Conservation (phyloP, 345 rosid genomes). For the Diplotaxis tenuifolia region DNA sequence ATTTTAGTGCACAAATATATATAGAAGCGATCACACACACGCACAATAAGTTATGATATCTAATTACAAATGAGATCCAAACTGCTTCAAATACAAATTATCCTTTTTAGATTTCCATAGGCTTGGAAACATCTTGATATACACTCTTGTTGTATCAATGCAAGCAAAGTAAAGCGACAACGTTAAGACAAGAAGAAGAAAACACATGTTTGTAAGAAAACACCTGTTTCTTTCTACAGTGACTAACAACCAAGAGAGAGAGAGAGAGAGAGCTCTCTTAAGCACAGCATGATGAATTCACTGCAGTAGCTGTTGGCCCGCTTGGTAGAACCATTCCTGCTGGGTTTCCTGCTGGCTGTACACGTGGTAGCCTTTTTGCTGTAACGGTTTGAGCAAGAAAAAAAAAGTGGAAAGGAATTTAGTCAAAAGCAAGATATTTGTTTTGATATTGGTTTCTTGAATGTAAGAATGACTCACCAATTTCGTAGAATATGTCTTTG, state of each 20-base stretch:
- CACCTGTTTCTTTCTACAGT: constrained; percentile 22
- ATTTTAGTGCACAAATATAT: background rate
- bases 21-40: background rate
- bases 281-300: constrained; percentile 49
- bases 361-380: constrained; percentile 62
- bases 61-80: constrained; percentile 25
- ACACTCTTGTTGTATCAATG: constrained; percentile 28
- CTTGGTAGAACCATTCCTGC: constrained; percentile 51
- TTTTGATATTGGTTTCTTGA: background rate
- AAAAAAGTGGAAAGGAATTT: background rate
- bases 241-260: constrained; percentile 15
- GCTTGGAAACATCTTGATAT: constrained; percentile 19
- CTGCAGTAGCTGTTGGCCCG: constrained; percentile 40
- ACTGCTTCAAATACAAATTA: constrained; percentile 21
- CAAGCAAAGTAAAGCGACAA: constrained; percentile 28
- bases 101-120: too few relatives aligned
- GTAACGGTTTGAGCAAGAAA: constrained; percentile 13
- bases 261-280: too few relatives aligned
- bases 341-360: constrained; percentile 55
- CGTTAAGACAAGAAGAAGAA: background rate
- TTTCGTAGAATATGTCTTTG: constrained; percentile 72
- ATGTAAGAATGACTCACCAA: constrained; percentile 48
- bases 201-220: too few relatives aligned
- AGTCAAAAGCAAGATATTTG: background rate
- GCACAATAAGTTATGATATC: background rate